Evolutionary conservation across 2,329 filamentous ascomycete species (phyloP), one percentile per base, ranked within the genome.

Genomic region (Diaporthe sp.): DNA sequence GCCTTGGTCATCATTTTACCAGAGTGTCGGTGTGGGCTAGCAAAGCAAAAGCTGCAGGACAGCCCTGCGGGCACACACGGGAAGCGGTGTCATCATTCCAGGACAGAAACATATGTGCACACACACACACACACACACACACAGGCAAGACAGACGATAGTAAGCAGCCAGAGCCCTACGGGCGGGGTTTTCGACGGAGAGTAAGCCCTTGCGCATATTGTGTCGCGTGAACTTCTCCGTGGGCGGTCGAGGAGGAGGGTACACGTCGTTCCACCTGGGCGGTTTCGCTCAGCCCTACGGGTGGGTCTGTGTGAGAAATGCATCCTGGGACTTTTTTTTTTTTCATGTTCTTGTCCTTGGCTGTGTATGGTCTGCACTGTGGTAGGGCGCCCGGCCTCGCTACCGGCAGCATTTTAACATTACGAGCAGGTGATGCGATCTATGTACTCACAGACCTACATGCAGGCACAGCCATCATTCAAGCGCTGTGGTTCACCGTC

Each of bases 131-230:
- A 8, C 55, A 42, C 30, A n/a, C 19, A 58, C 30, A 58, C n/a
- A n/a, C n/a, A 30, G 44, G 44, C 44, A 66, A 30, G 17, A 50
- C 42, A 66, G 44, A 50, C 30, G 17, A 47, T 22, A 66, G 61
- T 66, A 66, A 66, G 61, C 61, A 66, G 61, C 61, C 61, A 66
- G 22, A 66, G 61, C 61, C 44, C 58, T 61, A 61, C 39, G 37
- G 32, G 35, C 32, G 30, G 30, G 22, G 61, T 30, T 51, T 37
- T 30, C 25, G 17, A 37, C 44, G 30, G 37, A 51, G 44, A 51
- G 44, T 66, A 66, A 66, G 61, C 61, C 42, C 61, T 50, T 32
- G 61, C 39, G 27, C 61, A 32, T 42, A 47, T 35, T 65, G 22
- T 19, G 8, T 65, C 61, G 30, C 61, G 42, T 50, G 42, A 42